These are phyloP conservation scores for Quaeritorhiza haematococci DNA, from an alignment of 371 early-diverging fungal species.

Conservation along the genomic window DNA sequence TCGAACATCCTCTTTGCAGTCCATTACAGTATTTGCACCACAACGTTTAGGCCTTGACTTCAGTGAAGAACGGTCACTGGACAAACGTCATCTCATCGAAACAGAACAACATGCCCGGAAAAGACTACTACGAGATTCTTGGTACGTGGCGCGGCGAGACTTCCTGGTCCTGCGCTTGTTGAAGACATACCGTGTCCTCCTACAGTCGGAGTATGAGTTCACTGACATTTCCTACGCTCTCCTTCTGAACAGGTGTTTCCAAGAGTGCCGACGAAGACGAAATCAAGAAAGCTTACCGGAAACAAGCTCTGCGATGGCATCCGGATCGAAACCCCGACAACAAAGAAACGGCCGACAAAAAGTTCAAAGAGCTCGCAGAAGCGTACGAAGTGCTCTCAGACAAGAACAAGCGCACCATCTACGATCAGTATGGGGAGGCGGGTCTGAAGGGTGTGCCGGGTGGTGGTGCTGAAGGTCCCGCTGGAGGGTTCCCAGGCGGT, in stretches of 20 bases:
- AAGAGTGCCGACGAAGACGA: conserved; percentile 44
- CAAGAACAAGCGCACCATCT: conserved; percentile 75
- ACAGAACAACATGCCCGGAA: conserved; percentile 24
- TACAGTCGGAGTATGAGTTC: neutral
- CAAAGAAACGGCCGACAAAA: conserved; percentile 67
- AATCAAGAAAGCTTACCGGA: conserved; percentile 55
- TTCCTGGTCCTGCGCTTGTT: neutral
- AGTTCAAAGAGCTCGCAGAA: conserved; percentile 82
- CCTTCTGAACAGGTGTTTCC: conserved; percentile 17
- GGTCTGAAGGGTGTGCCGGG: conserved; percentile 66
- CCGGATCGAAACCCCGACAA: conserved; percentile 66
- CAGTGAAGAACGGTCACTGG: no score
- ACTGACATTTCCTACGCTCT: neutral
- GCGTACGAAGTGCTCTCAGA: conserved; percentile 9
- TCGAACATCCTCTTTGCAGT: no score
- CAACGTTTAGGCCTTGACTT: no score
- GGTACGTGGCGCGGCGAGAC: conserved; percentile 13
- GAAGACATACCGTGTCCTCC: neutral
- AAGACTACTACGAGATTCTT: conserved; percentile 40
- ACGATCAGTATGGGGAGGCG: conserved; percentile 88
- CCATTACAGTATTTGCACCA: no score
- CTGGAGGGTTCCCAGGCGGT: conserved; percentile 44
- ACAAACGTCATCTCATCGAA: no score
- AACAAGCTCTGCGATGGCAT: conserved; percentile 58
- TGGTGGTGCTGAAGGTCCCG: conserved; percentile 42